Percentiles rank a stretch among this genome's conserved stretches.
Conservation (phyloP, 169 alveolate genomes). For the Perkinsus chesapeaki region DNA sequence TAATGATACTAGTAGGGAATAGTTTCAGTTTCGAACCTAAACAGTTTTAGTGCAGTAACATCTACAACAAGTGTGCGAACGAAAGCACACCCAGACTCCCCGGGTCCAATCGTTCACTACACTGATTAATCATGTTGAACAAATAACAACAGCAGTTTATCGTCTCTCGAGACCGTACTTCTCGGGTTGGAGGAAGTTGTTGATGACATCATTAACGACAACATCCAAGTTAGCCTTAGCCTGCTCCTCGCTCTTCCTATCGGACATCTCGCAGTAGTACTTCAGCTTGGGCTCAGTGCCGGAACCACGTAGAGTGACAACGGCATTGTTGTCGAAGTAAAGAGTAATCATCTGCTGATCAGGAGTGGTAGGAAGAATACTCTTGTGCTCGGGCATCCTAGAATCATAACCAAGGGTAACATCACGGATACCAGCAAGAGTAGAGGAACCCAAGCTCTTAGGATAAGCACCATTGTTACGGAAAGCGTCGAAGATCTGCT, state of each 20-base stretch:
- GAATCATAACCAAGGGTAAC: constrained; percentile 59
- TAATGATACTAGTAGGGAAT: background rate
- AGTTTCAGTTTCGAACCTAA: background rate
- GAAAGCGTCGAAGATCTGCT: constrained; percentile 42
- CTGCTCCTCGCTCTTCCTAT: constrained; percentile 33
- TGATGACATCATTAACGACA: constrained; percentile 42
- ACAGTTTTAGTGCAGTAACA: background rate
- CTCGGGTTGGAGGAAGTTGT: constrained; percentile 43
- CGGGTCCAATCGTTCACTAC: background rate
- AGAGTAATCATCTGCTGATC: constrained; percentile 50
- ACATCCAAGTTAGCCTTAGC: constrained; percentile 35
- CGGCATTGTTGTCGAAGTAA: constrained; percentile 46
- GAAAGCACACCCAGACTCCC: background rate
- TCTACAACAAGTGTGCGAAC: background rate
- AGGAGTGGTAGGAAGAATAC: constrained; percentile 45
- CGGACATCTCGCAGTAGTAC: constrained; percentile 51
- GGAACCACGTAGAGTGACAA: constrained; percentile 49
- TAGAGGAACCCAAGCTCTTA: constrained; percentile 36
- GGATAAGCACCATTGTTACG: constrained; percentile 40
- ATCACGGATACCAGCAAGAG: constrained; percentile 41
- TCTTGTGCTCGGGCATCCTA: constrained; percentile 37
- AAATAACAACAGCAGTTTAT: background rate
- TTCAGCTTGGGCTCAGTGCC: constrained; percentile 74
- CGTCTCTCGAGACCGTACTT: constrained; percentile 2
- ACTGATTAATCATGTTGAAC: background rate